phyloP scores from a whole-genome alignment of 2,329 filamentous ascomycete species.

The Xylaria sp. region DNA sequence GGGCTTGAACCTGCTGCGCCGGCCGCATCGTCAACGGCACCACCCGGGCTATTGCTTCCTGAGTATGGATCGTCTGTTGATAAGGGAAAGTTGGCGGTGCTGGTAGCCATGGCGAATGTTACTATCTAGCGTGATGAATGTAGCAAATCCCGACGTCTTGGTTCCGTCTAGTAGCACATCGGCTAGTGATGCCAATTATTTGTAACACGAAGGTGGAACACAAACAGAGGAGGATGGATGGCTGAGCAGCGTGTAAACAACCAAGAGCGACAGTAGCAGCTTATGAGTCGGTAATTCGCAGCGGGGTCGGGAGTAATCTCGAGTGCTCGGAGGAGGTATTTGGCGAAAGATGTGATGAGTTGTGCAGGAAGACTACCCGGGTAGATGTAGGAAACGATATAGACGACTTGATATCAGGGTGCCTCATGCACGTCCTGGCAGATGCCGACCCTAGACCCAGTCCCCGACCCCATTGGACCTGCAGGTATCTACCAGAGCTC shows the following conservation, averaged over 20 bases:
- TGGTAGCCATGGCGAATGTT: constrained; percentile 31
- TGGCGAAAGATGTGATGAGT: constrained; percentile 40
- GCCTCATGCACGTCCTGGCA: constrained; percentile 41
- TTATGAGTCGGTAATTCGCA: constrained; percentile 22
- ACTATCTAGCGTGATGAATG: constrained; percentile 24
- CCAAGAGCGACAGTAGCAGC: constrained; percentile 15
- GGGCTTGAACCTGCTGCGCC: constrained; percentile 74
- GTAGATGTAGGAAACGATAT: constrained; percentile 20
- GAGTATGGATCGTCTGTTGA: constrained; percentile 32
- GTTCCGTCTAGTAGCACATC: constrained; percentile 1
- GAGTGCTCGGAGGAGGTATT: constrained; percentile 32
- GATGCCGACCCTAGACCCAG: constrained; percentile 32
- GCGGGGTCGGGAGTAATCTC: constrained; percentile 25
- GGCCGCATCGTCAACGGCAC: constrained; percentile 62
- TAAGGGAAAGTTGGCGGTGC: constrained; percentile 32
- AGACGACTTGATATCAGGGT: constrained; percentile 35
- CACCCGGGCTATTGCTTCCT: constrained; percentile 49
- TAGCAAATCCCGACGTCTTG: neutral
- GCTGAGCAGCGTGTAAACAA: constrained; percentile 10
- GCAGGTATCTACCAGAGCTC: constrained; percentile 34
- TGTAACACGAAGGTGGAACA: constrained; percentile 1
- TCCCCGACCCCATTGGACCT: constrained; percentile 40
- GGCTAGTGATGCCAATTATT: constrained; percentile 14
- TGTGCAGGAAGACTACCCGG: constrained; percentile 39
- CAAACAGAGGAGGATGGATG: constrained; percentile 17